Conservation (phyloP, 441 rosid species). For the Daphne laureola region DNA sequence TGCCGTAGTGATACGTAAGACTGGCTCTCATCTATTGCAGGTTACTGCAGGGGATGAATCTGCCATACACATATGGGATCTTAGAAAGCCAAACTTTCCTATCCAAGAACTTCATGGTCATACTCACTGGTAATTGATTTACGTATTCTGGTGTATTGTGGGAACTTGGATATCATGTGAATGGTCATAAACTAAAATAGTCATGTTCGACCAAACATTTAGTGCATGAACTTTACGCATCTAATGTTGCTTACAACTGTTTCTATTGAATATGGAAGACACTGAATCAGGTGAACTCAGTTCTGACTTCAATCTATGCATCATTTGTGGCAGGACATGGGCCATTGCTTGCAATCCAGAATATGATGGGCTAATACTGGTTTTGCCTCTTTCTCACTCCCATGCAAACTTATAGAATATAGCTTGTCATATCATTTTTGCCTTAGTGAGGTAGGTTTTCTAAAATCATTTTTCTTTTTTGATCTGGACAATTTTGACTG, state of each 20-base stretch:
- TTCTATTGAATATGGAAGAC: neutral
- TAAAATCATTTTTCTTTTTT: neutral
- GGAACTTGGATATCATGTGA: too few relatives aligned
- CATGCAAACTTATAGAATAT: neutral
- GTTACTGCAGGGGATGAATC: conserved; percentile 86
- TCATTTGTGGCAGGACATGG: conserved; percentile 77
- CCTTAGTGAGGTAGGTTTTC: conserved; percentile 1
- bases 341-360: conserved; percentile 82
- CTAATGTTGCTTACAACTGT: conserved; percentile 11
- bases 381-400: conserved; percentile 29
- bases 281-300: conserved; percentile 5
- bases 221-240: conserved; percentile 13
- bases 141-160: neutral
- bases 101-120: conserved; percentile 79
- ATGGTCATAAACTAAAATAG: too few relatives aligned
- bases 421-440: neutral
- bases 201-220: neutral
- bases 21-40: conserved; percentile 21
- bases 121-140: conserved; percentile 64
- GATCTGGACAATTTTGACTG: conserved; percentile 5
- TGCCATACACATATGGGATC: conserved; percentile 88
- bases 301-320: conserved; percentile 12
- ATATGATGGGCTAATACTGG: conserved; percentile 79
- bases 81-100: conserved; percentile 69
- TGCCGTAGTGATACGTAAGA: conserved; percentile 1